phyloP scores from a whole-genome alignment of 768 basidiomycete genomes.

The Trametes cinnabarina region DNA sequence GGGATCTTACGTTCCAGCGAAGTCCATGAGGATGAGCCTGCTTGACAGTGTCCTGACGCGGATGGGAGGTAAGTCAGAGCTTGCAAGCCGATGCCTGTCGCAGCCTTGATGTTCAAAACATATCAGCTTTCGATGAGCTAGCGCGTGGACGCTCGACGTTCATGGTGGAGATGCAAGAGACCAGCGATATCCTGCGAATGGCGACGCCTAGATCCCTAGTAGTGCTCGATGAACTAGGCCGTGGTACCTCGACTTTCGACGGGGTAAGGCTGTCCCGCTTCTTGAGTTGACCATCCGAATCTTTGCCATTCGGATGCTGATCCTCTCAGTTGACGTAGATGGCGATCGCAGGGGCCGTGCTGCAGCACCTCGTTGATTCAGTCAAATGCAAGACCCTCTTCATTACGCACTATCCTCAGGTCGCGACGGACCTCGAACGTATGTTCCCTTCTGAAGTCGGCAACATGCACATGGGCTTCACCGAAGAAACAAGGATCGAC shows the following conservation, averaged over 20 bases:
- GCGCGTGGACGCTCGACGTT: conserved; percentile 87
- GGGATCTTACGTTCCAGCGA: conserved; percentile 90
- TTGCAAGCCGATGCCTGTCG: no score
- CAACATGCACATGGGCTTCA: conserved; percentile 88
- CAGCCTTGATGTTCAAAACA: not conserved
- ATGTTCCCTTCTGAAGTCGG: conserved; percentile 59
- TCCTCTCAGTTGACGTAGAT: conserved; percentile 58
- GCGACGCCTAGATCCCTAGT: conserved; percentile 79
- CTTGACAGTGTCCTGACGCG: conserved; percentile 84
- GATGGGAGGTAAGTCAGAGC: conserved; percentile 71
- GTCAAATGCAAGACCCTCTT: conserved; percentile 77
- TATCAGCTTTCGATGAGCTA: conserved; percentile 80
- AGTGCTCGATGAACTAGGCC: conserved; percentile 85
- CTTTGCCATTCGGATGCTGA: not conserved
- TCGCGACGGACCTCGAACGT: conserved; percentile 66
- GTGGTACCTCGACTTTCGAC: conserved; percentile 92
- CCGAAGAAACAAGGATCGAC: conserved; percentile 63
- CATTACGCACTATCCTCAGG: conserved; percentile 91
- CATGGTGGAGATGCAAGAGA: conserved; percentile 97
- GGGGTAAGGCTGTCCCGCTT: conserved; percentile 41
- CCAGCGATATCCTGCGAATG: conserved; percentile 79
- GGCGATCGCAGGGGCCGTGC: conserved; percentile 82
- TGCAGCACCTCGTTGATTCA: conserved; percentile 63
- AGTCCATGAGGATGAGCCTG: conserved; percentile 68
- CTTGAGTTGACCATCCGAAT: not conserved